Evolutionary conservation across 129 eudicot genomes (phyloP).

Genomic region (Pulicaria dysenterica): DNA sequence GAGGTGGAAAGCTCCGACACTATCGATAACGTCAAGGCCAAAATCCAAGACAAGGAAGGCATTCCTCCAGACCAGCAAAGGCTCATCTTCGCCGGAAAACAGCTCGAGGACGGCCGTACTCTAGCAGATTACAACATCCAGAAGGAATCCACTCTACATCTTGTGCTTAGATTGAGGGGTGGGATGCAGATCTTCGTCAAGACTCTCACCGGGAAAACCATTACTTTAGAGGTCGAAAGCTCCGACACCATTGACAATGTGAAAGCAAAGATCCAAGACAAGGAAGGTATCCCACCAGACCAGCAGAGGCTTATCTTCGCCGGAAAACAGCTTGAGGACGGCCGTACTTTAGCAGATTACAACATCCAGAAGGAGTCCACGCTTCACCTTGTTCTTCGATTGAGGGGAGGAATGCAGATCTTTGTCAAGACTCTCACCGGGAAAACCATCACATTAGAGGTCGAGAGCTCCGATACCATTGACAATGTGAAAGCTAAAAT

Average conservation of each 20-base stretch:
- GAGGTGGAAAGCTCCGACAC: not conserved
- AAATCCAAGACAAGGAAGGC: not conserved
- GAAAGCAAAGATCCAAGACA: conserved; percentile 2
- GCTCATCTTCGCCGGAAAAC: conserved; percentile 8
- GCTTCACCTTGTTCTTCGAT: not conserved
- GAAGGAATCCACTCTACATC: not conserved
- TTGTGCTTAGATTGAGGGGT: not conserved
- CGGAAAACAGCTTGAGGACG: conserved; percentile 3
- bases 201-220: not conserved
- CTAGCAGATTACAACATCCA: conserved; percentile 3
- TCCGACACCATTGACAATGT: not conserved
- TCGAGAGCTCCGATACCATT: conserved; percentile 38
- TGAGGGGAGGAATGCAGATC: conserved; percentile 29
- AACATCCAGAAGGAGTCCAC: conserved; percentile 10
- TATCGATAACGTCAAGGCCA: not conserved
- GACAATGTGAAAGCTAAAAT: conserved; percentile 48
- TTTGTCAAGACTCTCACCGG: conserved; percentile 47
- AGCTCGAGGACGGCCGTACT: not conserved
- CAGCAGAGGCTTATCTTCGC: conserved; percentile 12
- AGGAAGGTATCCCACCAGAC: not conserved
- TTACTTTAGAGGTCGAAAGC: not conserved
- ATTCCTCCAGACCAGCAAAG: conserved; percentile 12
- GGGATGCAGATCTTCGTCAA: conserved; percentile 6
- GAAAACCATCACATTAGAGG: conserved; percentile 40
- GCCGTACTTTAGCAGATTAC: not conserved